phyloP scores from a whole-genome alignment of 1,284 basidiomycete genomes.

The Boletus semigastroideus region DNA sequence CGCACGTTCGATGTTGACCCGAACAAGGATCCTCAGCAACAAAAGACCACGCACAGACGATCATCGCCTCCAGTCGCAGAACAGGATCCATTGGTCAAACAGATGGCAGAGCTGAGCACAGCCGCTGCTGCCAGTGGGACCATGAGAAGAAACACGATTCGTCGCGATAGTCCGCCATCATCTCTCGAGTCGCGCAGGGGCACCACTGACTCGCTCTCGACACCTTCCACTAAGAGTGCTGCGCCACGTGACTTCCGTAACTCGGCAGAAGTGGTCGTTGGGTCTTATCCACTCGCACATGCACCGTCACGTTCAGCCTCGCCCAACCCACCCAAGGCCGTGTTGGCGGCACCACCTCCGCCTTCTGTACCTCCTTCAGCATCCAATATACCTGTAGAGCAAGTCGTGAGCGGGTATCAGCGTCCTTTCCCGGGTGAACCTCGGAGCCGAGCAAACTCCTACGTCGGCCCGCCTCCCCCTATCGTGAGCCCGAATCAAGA shows the following conservation, averaged over 20 bases:
- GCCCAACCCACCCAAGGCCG: slow-evolving; percentile 68
- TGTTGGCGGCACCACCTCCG: slow-evolving; percentile 67
- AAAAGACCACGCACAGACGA: slow-evolving; percentile 16
- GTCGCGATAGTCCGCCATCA: slow-evolving; percentile 21
- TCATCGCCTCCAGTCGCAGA: slow-evolving; percentile 36
- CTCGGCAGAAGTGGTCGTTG: slow-evolving; percentile 75
- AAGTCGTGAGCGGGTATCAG: slow-evolving; percentile 77
- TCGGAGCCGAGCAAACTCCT: slow-evolving; percentile 48
- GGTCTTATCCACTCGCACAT: slow-evolving; percentile 53
- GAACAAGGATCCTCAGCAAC: slow-evolving; percentile 56
- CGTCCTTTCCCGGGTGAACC: slow-evolving; percentile 87
- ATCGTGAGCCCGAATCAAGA: slow-evolving; percentile 30
- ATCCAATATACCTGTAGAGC: slow-evolving; percentile 60
- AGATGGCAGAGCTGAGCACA: slow-evolving; percentile 56
- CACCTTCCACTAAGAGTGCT: slow-evolving; percentile 15
- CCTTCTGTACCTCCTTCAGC: slow-evolving; percentile 34
- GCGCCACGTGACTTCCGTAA: slow-evolving; percentile 54
- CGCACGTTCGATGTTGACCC: slow-evolving; percentile 68
- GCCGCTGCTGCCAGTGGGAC: slow-evolving; percentile 28
- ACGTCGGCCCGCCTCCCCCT: slow-evolving; percentile 34
- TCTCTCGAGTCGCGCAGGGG: slow-evolving; percentile 24
- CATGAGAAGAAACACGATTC: slow-evolving; percentile 22
- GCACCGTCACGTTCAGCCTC: slow-evolving; percentile 69
- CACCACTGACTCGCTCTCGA: slow-evolving; percentile 28
- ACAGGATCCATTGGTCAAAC: slow-evolving; percentile 74